A percentile compares a stretch with the other conserved stretches of the same genome.
These are phyloP conservation scores for Acanthamoeba triangularis DNA, from an alignment of 208 protist genomes.

Conservation along the genomic window DNA sequence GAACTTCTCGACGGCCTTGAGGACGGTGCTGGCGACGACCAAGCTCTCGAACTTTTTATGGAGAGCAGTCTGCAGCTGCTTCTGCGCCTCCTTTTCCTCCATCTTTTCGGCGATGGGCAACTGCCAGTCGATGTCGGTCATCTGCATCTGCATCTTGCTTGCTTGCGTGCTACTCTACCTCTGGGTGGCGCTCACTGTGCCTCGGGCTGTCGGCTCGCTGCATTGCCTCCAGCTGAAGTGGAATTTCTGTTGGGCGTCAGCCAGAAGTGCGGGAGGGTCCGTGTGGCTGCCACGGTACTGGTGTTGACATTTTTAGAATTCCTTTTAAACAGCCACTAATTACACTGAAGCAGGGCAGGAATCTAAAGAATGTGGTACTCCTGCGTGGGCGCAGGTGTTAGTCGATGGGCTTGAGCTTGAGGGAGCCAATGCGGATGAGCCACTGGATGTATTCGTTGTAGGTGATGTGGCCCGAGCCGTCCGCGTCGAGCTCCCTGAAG, in stretches of 20 bases:
- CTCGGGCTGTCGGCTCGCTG: too few species aligned
- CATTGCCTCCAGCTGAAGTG: too few species aligned
- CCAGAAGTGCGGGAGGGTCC: too few species aligned
- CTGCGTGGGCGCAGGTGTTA: too few species aligned
- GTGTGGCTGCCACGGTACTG: too few species aligned
- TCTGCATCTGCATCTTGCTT: conserved; percentile 37
- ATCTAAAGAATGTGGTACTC: too few species aligned
- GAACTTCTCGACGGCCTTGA: conserved; percentile 13
- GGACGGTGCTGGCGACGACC: neutral
- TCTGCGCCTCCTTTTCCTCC: conserved; percentile 42
- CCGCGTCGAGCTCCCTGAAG: conserved; percentile 26
- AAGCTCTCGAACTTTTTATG: conserved; percentile 8
- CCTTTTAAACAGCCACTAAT: too few species aligned
- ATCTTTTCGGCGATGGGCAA: conserved; percentile 24
- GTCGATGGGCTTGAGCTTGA: conserved; percentile 49
- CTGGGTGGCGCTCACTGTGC: too few species aligned
- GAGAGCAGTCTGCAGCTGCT: neutral
- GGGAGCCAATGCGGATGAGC: conserved; percentile 44
- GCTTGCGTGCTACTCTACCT: too few species aligned
- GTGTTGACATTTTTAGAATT: too few species aligned
- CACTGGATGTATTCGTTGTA: conserved; percentile 67
- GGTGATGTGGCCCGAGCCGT: neutral
- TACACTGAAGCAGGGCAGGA: too few species aligned
- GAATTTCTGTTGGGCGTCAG: too few species aligned
- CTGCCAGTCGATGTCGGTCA: conserved; percentile 41